phyloP scores from a whole-genome alignment of 2,329 filamentous ascomycete species.

The Dichotomopilus funicola region DNA sequence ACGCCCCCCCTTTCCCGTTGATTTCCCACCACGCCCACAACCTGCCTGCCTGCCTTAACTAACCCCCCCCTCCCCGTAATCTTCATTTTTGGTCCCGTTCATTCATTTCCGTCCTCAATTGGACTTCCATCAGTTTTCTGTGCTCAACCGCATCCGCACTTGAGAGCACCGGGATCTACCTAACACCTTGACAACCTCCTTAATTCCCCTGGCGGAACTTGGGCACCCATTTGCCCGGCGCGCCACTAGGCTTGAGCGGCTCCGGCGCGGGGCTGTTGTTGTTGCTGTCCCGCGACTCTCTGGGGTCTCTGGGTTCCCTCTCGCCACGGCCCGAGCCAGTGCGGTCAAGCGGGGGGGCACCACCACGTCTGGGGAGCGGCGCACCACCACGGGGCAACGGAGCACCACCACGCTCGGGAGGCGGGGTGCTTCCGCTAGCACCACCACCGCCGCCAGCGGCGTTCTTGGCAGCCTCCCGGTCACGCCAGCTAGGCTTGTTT shows the following conservation, averaged over 20 bases:
- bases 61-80: too few relatives aligned
- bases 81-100: too few relatives aligned
- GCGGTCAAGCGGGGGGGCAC: conserved; percentile 36
- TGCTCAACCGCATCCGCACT: background rate
- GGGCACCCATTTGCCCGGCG: conserved; percentile 55
- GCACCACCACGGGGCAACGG: conserved; percentile 24
- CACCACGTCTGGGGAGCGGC: conserved; percentile 29
- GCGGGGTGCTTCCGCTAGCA: conserved; percentile 12
- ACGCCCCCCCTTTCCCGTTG: background rate
- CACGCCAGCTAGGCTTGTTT: conserved; percentile 52
- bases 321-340: conserved; percentile 38
- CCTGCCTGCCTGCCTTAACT: too few relatives aligned
- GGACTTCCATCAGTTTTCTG: too few relatives aligned
- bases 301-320: conserved; percentile 26
- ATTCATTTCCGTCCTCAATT: too few relatives aligned
- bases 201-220: conserved; percentile 26
- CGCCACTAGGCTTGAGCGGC: conserved; percentile 46
- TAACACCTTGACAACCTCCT: background rate
- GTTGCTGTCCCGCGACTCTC: too few relatives aligned
- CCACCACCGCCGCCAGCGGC: background rate
- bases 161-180: background rate
- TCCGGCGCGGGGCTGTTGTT: conserved; percentile 40
- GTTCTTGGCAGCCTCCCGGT: conserved; percentile 47
- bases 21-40: background rate
- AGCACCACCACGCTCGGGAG: conserved; percentile 22